Evolutionary conservation across 2,329 filamentous ascomycete species (phyloP).

Genomic region (Tolypocladium amazonense): DNA sequence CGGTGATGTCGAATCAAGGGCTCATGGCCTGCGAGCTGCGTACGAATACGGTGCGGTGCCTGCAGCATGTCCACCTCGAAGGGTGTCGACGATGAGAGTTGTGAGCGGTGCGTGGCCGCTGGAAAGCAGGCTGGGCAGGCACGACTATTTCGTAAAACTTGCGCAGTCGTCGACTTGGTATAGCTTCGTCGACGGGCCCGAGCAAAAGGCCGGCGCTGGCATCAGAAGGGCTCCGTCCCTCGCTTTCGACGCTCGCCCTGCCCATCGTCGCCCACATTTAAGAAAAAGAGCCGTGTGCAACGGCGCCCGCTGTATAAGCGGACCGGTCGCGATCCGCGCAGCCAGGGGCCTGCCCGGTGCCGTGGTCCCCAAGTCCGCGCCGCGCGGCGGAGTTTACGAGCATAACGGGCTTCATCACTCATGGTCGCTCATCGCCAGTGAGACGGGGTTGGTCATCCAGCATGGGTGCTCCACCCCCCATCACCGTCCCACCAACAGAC

Average conservation of each 20-base stretch:
- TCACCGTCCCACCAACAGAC: background rate
- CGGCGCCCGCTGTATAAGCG: background rate
- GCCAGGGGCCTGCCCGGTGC: background rate
- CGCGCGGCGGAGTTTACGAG: background rate
- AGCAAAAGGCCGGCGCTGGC: background rate
- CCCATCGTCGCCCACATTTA: background rate
- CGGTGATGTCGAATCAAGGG: background rate
- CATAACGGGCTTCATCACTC: background rate
- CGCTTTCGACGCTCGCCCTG: background rate
- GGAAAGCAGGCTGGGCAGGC: background rate
- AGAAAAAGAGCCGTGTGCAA: background rate
- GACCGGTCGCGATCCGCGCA: background rate
- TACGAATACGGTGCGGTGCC: background rate
- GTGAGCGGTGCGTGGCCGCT: background rate
- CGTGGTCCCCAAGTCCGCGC: background rate
- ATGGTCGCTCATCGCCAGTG: background rate
- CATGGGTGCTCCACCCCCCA: background rate
- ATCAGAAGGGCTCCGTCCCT: background rate
- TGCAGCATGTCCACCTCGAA: background rate
- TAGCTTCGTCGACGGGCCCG: background rate
- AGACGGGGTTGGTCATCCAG: background rate
- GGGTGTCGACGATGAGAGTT: background rate
- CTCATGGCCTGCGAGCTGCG: background rate
- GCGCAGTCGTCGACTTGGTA: background rate
- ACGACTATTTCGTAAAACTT: background rate